Conservation (phyloP, 192 early-diverging fungal species). For the Linnemannia exigua region DNA sequence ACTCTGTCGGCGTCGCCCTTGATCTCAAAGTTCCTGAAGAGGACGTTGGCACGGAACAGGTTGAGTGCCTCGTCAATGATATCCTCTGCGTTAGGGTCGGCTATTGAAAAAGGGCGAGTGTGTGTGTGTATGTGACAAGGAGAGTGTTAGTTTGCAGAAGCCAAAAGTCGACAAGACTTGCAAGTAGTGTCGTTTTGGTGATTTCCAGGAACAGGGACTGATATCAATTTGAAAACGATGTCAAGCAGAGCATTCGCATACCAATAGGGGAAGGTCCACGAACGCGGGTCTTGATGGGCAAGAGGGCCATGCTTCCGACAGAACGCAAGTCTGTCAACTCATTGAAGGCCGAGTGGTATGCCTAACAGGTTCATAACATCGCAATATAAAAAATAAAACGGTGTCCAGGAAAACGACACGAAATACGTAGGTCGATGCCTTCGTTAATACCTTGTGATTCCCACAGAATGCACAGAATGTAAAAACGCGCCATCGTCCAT, state of each 20-base stretch:
- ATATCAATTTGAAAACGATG: neutral
- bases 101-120: constrained; percentile 31
- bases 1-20: constrained; percentile 94
- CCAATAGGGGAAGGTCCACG: constrained; percentile 87
- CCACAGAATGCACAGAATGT: neutral
- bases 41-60: constrained; percentile 95
- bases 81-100: constrained; percentile 78
- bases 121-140: neutral
- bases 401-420: neutral
- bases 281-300: constrained; percentile 92
- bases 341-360: constrained; percentile 92
- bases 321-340: constrained; percentile 68
- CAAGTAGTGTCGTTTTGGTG: neutral
- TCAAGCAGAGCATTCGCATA: constrained; percentile 45
- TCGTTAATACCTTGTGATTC: neutral
- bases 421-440: neutral
- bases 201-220: neutral
- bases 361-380: constrained; percentile 57
- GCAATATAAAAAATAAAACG: neutral
- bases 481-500: neutral
- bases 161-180: constrained; percentile 8
- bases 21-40: constrained; percentile 99
- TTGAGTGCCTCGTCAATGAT: constrained; percentile 95
- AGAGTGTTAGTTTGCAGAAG: neutral
- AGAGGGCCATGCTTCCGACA: constrained; percentile 88